phyloP scores from a whole-genome alignment of 1,284 basidiomycete genomes.

The Rhizoctonia solani region DNA sequence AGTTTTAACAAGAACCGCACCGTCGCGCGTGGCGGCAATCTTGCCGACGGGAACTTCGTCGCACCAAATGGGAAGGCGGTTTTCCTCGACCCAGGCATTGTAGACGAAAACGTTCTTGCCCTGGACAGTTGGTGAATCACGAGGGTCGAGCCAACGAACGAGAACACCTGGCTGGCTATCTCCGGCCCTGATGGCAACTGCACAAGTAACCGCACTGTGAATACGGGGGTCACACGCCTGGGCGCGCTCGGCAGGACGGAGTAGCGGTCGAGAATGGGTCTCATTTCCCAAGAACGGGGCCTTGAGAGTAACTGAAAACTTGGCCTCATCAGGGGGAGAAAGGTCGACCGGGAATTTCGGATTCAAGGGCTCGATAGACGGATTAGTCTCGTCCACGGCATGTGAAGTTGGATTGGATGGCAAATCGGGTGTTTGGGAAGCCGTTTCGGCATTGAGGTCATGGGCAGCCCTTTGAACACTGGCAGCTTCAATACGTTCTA shows the following conservation, averaged over 20 bases:
- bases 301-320: conserved; percentile 43
- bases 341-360: conserved; percentile 2
- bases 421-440: no score
- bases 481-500: conserved; percentile 45
- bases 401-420: no score
- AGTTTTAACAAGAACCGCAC: conserved; percentile 51
- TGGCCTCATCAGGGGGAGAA: conserved; percentile 1
- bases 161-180: conserved; percentile 53
- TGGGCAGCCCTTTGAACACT: not conserved
- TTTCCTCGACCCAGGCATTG: conserved; percentile 47
- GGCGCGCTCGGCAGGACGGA: conserved; percentile 46
- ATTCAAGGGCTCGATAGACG: not conserved
- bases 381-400: no score
- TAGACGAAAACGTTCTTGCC: conserved; percentile 48
- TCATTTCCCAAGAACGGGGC: conserved; percentile 47
- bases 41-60: conserved; percentile 44
- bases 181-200: conserved; percentile 47
- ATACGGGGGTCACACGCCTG: conserved; percentile 41
- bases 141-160: conserved; percentile 44
- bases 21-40: conserved; percentile 48
- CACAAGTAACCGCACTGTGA: conserved; percentile 47
- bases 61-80: conserved; percentile 40
- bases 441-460: no score
- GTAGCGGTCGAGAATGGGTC: conserved; percentile 48
- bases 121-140: conserved; percentile 32